phyloP scores from a whole-genome alignment of 2,329 filamentous ascomycete genomes.

The Cyphellophora europaea region DNA sequence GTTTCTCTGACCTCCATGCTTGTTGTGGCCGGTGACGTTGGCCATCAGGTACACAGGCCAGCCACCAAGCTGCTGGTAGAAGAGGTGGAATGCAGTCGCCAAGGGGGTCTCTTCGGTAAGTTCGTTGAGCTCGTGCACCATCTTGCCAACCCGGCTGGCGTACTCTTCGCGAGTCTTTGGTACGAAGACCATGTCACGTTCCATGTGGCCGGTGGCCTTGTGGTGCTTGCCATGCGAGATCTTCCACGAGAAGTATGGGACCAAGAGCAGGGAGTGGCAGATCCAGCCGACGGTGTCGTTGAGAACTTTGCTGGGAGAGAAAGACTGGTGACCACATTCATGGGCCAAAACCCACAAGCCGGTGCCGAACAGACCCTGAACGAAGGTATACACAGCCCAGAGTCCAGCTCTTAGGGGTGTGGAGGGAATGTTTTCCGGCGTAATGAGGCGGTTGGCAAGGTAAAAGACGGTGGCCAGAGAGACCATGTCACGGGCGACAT shows the following conservation, averaged over 20 bases:
- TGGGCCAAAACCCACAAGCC: constrained; percentile 95
- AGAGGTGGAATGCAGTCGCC: constrained; percentile 61
- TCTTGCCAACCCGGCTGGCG: constrained; percentile 62
- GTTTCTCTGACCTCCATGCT: constrained; percentile 82
- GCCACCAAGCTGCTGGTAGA: constrained; percentile 80
- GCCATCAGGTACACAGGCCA: constrained; percentile 86
- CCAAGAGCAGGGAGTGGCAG: constrained; percentile 76
- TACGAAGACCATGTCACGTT: constrained; percentile 98
- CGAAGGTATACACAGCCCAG: constrained; percentile 61
- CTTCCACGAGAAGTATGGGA: constrained; percentile 99
- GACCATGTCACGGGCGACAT: constrained; percentile 73
- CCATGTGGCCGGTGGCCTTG: constrained; percentile 95
- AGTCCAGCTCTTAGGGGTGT: constrained; percentile 55
- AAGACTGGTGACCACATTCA: constrained; percentile 95
- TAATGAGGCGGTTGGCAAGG: constrained; percentile 81
- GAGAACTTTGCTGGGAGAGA: constrained; percentile 81
- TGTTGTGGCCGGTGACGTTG: constrained; percentile 95
- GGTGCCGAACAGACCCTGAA: constrained; percentile 89
- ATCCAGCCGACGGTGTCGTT: constrained; percentile 93
- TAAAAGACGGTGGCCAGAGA: constrained; percentile 70
- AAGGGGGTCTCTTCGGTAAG: constrained; percentile 92
- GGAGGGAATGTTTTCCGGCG: constrained; percentile 70
- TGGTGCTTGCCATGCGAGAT: constrained; percentile 99
- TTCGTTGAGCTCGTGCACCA: constrained; percentile 76
- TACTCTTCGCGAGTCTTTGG: constrained; percentile 80